Base-by-base conservation (phyloP, 345 rosid species). In the Lagerstroemia speciosa region DNA sequence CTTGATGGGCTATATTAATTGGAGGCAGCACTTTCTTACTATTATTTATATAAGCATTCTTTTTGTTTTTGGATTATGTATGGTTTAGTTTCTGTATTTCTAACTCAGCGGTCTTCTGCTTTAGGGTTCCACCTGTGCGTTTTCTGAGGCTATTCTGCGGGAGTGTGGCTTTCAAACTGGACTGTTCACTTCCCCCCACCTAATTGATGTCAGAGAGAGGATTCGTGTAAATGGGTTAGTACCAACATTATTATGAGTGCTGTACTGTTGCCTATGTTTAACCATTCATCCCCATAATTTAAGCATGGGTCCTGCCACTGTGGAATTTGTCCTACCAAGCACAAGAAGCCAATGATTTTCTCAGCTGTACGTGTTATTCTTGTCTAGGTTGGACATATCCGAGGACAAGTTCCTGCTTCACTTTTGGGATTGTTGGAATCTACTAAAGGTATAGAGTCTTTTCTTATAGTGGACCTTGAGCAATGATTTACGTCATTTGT, bases 121-220 rank as follows among this genome's bases (percentile, higher is more conserved):
- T 62, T 81, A 92, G 95, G 98, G 98, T 62, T 92, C 98, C 45
- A 92, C 96, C n/a, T 92, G 98, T 77, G 81, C 92, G 66, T 88
- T 92, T 71, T 81, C 79, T 71, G 98, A 89, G 80, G 85, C 96
- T 71, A 88, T 92, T 69, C 79, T 92, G 77, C 85, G 98, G 66
- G 86, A 86, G 64, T 85, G 87, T 80, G 95, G 98, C 67, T 80
- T 88, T 72, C 82, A 77, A 75, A 92, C 96, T 8, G 98, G 94
- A 76, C 66, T 92, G 50, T 92, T 92, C 83, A 92, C 84, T 60
- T 92, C 98, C 45, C 98, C 98, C 45, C 96, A 92, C 80, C 81
- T 92, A 57, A 86, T 92, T 77, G 98, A 92, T 78, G 96, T 89
- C 73, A 82, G 98, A 80, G 98, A 92, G 78, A 83, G 98, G 81